These are phyloP conservation scores for Musa troglodytarum DNA, from an alignment of 176 grass and related monocot genomes.

Conservation along the genomic window DNA sequence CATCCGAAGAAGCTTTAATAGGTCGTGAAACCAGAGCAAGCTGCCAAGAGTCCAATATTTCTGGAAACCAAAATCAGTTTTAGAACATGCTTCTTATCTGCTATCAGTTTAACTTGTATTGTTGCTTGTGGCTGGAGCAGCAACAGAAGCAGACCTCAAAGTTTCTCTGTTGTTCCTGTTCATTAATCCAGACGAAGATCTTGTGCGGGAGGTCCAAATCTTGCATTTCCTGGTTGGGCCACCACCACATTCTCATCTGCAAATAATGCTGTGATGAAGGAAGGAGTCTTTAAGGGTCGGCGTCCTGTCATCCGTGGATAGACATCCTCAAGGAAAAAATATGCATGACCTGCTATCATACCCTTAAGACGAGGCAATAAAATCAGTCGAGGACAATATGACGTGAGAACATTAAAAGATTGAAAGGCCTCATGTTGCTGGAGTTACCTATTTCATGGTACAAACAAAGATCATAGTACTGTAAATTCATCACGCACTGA, in stretches of 20 bases:
- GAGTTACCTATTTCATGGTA: too few species aligned
- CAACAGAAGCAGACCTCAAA: not conserved
- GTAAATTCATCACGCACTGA: too few species aligned
- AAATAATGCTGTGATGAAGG: constrained; percentile 82
- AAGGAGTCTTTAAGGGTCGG: constrained; percentile 71
- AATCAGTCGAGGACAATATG: not conserved
- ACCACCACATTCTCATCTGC: constrained; percentile 66
- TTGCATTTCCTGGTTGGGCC: constrained; percentile 30
- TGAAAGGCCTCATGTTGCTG: too few species aligned
- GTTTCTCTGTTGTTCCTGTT: not conserved
- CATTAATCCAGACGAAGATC: constrained; percentile 9
- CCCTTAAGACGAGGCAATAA: constrained; percentile 29
- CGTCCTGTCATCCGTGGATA: constrained; percentile 85
- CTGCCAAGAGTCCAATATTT: not conserved
- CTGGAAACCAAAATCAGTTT: not conserved
- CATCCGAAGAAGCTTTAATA: too few species aligned
- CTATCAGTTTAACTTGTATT: too few species aligned
- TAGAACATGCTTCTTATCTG: too few species aligned
- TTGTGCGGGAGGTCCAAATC: constrained; percentile 16
- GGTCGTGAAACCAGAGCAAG: too few species aligned
- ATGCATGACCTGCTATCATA: constrained; percentile 94
- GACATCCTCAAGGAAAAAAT: constrained; percentile 90
- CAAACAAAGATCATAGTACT: too few species aligned
- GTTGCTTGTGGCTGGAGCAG: not conserved
- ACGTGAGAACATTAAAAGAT: not conserved